phyloP scores from a whole-genome alignment of 768 basidiomycete species.

The Gyrodon lividus region DNA sequence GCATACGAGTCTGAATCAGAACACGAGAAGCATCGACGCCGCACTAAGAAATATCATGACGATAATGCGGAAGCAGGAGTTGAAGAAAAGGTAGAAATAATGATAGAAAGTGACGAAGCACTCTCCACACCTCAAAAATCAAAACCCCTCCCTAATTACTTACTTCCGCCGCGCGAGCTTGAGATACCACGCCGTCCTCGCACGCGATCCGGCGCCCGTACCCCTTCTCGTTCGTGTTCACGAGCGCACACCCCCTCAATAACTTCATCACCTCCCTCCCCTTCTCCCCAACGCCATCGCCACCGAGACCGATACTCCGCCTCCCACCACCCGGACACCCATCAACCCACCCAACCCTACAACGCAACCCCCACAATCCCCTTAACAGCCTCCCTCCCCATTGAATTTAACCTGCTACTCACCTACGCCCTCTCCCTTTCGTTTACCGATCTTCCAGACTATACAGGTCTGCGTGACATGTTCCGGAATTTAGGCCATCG shows the following conservation, averaged over 20 bases:
- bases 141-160: slow-evolving; percentile 5
- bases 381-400: slow-evolving; percentile 72
- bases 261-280: slow-evolving; percentile 12
- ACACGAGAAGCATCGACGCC: background rate
- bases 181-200: slow-evolving; percentile 13
- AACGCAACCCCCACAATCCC: slow-evolving; percentile 34
- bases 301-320: slow-evolving; percentile 17
- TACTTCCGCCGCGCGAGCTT: background rate
- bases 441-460: slow-evolving; percentile 89
- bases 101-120: slow-evolving; percentile 7
- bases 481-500: slow-evolving; percentile 61
- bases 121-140: slow-evolving; percentile 19
- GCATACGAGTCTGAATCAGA: slow-evolving; percentile 5
- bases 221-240: slow-evolving; percentile 13
- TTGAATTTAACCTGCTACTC: slow-evolving; percentile 80
- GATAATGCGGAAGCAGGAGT: slow-evolving; percentile 4
- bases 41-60: background rate
- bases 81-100: slow-evolving; percentile 2
- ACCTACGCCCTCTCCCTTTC: slow-evolving; percentile 76
- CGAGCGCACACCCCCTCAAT: slow-evolving; percentile 7
- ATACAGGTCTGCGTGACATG: slow-evolving; percentile 73
- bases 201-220: slow-evolving; percentile 18
- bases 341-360: slow-evolving; percentile 9
- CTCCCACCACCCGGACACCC: slow-evolving; percentile 17
- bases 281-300: slow-evolving; percentile 14